A percentile compares a stretch with the other conserved stretches of the same genome.
Conservation (phyloP, 2,329 filamentous ascomycete genomes). For the Pseudocercospora crystallina region DNA sequence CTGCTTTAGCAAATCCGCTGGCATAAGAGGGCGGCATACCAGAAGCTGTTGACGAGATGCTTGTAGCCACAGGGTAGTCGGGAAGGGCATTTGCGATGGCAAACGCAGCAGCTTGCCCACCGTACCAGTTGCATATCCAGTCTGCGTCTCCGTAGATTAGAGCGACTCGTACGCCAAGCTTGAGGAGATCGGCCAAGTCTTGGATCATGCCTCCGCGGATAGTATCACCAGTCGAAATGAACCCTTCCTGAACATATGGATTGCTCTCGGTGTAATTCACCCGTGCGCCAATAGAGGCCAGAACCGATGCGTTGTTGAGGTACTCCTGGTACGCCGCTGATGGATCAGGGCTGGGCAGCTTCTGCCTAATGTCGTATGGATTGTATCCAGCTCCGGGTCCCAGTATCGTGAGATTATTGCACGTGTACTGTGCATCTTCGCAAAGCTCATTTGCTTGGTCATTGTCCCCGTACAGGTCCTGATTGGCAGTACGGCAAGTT, state of each 20-base stretch:
- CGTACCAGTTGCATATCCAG: constrained; percentile 61
- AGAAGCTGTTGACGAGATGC: constrained; percentile 9
- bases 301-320: constrained; percentile 48
- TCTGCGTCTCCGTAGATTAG: constrained; percentile 64
- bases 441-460: constrained; percentile 19
- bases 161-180: constrained; percentile 56
- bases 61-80: constrained; percentile 16
- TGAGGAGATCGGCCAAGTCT: constrained; percentile 44
- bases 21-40: constrained; percentile 43
- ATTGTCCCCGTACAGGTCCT: constrained; percentile 26
- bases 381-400: constrained; percentile 21
- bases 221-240: constrained; percentile 46
- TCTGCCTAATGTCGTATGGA: constrained; percentile 55
- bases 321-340: constrained; percentile 51
- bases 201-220: constrained; percentile 41
- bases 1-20: constrained; percentile 61
- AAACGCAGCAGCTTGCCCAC: constrained; percentile 38
- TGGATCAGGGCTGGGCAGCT: constrained; percentile 56
- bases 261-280: constrained; percentile 51
- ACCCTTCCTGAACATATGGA: constrained; percentile 42
- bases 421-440: constrained; percentile 24
- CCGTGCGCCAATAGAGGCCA: constrained; percentile 51
- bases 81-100: constrained; percentile 25
- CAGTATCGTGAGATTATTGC: constrained; percentile 23
- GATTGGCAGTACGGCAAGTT: constrained; percentile 34